phyloP scores from a whole-genome alignment of 306 rosid species.

The Begonia fuchsioides region DNA sequence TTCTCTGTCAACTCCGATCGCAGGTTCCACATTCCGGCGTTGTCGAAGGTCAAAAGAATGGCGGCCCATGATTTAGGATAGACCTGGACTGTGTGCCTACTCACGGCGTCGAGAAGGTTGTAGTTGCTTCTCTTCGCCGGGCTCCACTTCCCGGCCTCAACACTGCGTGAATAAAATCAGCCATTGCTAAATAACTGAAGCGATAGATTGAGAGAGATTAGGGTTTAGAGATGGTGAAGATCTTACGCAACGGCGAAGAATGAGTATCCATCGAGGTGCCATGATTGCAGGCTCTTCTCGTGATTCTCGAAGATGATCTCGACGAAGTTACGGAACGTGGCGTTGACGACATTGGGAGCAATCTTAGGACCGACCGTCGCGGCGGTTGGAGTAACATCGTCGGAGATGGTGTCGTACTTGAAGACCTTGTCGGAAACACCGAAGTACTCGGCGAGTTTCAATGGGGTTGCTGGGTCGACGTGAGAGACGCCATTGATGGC shows the following conservation, averaged over 20 bases:
- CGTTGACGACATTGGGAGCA: conserved; percentile 32
- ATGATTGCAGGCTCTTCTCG: conserved; percentile 56
- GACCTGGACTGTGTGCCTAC: conserved; percentile 61
- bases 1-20: conserved; percentile 11
- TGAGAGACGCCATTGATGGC: conserved; percentile 63
- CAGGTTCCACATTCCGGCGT: conserved; percentile 21
- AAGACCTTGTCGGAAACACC: conserved; percentile 25
- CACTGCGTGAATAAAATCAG: conserved; percentile 11
- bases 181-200: too few species aligned
- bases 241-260: not conserved
- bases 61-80: conserved; percentile 35
- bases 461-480: conserved; percentile 32
- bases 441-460: conserved; percentile 71
- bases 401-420: conserved; percentile 23
- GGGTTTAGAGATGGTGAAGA: too few species aligned
- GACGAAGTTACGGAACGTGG: conserved; percentile 26
- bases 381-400: conserved; percentile 15
- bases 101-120: conserved; percentile 61
- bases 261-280: conserved; percentile 43
- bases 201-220: too few species aligned
- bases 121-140: conserved; percentile 18
- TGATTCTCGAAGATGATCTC: conserved; percentile 77
- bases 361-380: not conserved
- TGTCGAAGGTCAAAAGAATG: conserved; percentile 8
- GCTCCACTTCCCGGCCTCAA: conserved; percentile 65